Conservation (phyloP, 164 flowering plant genomes). For the Nymphaea thermarum region DNA sequence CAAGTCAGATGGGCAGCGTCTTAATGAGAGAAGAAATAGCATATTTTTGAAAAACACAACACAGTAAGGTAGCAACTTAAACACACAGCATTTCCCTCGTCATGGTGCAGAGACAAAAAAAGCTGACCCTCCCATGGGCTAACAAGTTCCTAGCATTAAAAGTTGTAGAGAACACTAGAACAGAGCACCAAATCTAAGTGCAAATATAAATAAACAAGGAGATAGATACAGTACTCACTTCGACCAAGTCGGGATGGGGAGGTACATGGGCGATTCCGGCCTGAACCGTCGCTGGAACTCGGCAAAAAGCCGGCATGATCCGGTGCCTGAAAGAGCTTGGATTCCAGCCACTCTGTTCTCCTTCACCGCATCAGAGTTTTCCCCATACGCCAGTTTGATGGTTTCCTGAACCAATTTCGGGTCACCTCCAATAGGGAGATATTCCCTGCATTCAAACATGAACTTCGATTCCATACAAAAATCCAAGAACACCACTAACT, state of each 20-base stretch:
- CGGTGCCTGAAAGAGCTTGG: constrained; percentile 31
- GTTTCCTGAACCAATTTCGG: constrained; percentile 25
- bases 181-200: not conserved
- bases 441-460: constrained; percentile 9
- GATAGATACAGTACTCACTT: constrained; percentile 12
- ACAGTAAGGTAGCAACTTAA: not conserved
- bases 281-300: constrained; percentile 25
- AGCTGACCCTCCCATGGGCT: not conserved
- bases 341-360: constrained; percentile 24
- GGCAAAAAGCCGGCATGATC: constrained; percentile 34
- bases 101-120: not conserved
- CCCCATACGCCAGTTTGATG: constrained; percentile 19
- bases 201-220: not conserved
- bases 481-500: too few species aligned
- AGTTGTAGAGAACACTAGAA: not conserved
- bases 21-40: not conserved
- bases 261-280: constrained; percentile 16
- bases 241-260: constrained; percentile 31
- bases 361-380: constrained; percentile 17
- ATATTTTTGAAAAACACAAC: not conserved
- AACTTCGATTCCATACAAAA: too few species aligned
- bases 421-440: constrained; percentile 13
- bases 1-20: not conserved
- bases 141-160: not conserved
- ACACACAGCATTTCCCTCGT: not conserved